Base-by-base conservation (phyloP, 345 rosid species). In the Erysimum cheiranthoides region DNA sequence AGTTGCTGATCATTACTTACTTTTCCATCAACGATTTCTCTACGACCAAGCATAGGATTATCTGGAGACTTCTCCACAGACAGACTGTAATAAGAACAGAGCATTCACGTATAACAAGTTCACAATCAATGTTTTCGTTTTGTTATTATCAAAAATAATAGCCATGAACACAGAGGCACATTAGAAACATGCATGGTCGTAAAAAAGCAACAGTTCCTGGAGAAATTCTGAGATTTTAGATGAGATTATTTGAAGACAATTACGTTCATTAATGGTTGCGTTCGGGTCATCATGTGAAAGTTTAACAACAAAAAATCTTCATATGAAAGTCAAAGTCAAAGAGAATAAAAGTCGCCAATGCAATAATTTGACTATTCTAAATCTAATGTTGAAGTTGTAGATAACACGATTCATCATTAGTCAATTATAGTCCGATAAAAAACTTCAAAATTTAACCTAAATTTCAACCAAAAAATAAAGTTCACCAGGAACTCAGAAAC, bases 11-110 rank as follows among this genome's bases (percentile, higher is more conserved):
- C n/a, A n/a, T 14, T 46, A 17, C 66, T 45, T 79, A 95, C 99
- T 88, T 83, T 87, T 21, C 97, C 98, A 52, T 86, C 39, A 74
- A 86, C 89, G 51, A 92, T 85, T 84, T 88, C 86, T 10, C 99
- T 88, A 71, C 42, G 83, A 75, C 99, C 99, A 61, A 96, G 96
- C 99, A 96, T 96, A 5, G 6, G 85, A 69, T 86, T 90, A 40
- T 88, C 46, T 11, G 99, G 99, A 84, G 82, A 75, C 42, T 80
- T 88, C 76, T 95, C 91, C 73, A 84, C 99, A 12, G 82, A 75
- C 39, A 75, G 9, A 6, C 82, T 80, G 77, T 40, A 16, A 61
- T 42, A 53, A 47, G 3, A 73, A 61, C 73, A 59, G 14, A 78
- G 12, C 49, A 78, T 3, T 38, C 53, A 42, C 59, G n/a, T n/a